Evolutionary conservation across 345 rosid genomes (phyloP).

Genomic region (Boechera divaricarpa): DNA sequence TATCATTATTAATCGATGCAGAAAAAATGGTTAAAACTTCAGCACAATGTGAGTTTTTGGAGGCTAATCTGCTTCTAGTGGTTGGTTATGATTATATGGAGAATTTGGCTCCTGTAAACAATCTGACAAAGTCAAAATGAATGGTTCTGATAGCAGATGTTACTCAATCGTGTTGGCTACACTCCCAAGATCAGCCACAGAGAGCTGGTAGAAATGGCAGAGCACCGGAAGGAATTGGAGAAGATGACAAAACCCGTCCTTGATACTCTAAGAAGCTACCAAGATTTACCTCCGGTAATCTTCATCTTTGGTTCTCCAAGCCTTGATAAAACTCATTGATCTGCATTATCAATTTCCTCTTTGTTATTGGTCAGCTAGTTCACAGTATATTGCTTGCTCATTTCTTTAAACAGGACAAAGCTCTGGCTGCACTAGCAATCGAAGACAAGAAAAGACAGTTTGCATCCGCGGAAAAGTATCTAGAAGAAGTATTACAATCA

Average conservation of each 20-base stretch:
- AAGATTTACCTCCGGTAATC: slow-evolving; percentile 92
- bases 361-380: slow-evolving; percentile 29
- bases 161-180: slow-evolving; percentile 90
- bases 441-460: slow-evolving; percentile 94
- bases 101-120: not conserved
- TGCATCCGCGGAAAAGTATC: slow-evolving; percentile 88
- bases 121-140: not conserved
- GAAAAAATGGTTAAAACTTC: not conserved
- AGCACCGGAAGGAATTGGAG: slow-evolving; percentile 84
- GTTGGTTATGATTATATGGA: slow-evolving; percentile 1
- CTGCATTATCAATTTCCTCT: not conserved
- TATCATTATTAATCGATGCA: not conserved
- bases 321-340: slow-evolving; percentile 3
- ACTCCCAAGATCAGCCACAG: slow-evolving; percentile 87
- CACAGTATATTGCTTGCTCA: slow-evolving; percentile 12
- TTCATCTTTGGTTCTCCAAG: slow-evolving; percentile 24
- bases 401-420: slow-evolving; percentile 71
- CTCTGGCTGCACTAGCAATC: slow-evolving; percentile 89
- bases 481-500: slow-evolving; percentile 86
- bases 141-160: slow-evolving; percentile 53
- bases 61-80: not conserved
- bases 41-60: not conserved
- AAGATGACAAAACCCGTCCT: slow-evolving; percentile 90
- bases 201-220: slow-evolving; percentile 84
- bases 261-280: slow-evolving; percentile 93